These are phyloP conservation scores for Curvularia hawaiiensis DNA, from an alignment of 2,329 filamentous ascomycete species.

Conservation along the genomic window DNA sequence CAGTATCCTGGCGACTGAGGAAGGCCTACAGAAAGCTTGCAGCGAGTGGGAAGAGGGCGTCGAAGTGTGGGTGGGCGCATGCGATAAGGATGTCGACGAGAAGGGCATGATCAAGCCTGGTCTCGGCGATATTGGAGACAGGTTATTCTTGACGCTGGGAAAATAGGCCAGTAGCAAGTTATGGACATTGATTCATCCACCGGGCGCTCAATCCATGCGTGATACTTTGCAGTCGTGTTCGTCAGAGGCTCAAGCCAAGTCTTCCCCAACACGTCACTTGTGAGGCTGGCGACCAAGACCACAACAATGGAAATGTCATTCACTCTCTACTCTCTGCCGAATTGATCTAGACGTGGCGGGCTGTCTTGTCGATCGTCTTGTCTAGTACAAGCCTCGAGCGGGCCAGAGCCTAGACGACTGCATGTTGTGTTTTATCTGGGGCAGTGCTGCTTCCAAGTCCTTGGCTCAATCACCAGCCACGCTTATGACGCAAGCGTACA, in stretches of 20 bases:
- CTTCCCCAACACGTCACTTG: background rate
- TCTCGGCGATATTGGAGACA: slow-evolving; percentile 86
- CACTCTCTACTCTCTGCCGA: background rate
- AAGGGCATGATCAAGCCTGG: slow-evolving; percentile 90
- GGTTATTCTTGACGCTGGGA: slow-evolving; percentile 85
- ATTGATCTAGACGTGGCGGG: background rate
- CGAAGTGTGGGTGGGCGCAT: slow-evolving; percentile 80
- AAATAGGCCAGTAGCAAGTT: slow-evolving; percentile 54
- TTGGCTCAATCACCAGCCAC: slow-evolving; percentile 2
- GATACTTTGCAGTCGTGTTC: background rate
- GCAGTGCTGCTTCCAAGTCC: slow-evolving; percentile 3
- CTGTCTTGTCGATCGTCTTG: background rate
- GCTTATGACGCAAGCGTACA: background rate
- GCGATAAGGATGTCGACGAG: slow-evolving; percentile 76
- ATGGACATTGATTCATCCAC: background rate
- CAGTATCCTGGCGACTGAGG: slow-evolving; percentile 72
- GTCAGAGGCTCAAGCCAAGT: background rate
- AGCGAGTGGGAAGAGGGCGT: slow-evolving; percentile 77
- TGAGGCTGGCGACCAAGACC: background rate
- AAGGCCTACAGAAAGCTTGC: slow-evolving; percentile 74
- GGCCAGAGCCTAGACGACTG: background rate
- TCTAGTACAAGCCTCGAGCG: background rate
- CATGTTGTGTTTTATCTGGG: background rate
- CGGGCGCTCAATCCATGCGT: background rate
- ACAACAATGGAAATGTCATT: too few species aligned